Conservation (phyloP, 2,329 filamentous ascomycete genomes). For the Aspergillus neoniger region DNA sequence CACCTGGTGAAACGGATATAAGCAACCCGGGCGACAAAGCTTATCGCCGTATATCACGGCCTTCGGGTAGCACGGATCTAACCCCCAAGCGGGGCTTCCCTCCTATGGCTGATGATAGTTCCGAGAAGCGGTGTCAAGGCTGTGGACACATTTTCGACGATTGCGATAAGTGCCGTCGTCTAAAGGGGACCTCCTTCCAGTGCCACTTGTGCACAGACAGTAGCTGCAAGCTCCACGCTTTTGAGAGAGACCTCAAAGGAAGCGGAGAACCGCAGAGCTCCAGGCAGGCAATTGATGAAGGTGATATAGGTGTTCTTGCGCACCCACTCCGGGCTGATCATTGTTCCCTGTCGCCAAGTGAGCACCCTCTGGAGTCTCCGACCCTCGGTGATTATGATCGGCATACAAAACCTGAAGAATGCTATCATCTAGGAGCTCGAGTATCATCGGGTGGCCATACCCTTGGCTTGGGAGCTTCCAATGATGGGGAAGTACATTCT, state of each 20-base stretch:
- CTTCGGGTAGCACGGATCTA: not conserved
- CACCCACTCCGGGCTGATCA: not conserved
- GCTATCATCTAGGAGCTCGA: too few species aligned
- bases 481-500: not conserved
- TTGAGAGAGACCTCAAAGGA: too few species aligned
- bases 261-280: not conserved
- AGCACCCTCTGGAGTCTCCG: too few species aligned
- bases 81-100: not conserved
- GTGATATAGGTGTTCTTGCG: not conserved
- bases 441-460: too few species aligned
- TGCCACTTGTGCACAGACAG: slow-evolving; percentile 9
- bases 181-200: not conserved
- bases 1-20: not conserved
- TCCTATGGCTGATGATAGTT: not conserved
- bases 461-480: too few species aligned
- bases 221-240: not conserved
- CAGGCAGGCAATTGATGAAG: not conserved
- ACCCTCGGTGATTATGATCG: not conserved
- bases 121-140: not conserved
- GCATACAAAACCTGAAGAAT: not conserved
- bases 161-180: slow-evolving; percentile 5
- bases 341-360: not conserved
- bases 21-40: not conserved
- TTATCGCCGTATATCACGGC: not conserved
- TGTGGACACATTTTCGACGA: slow-evolving; percentile 7